Base-by-base conservation (phyloP, 1,284 basidiomycete species). In the Tetrapyrgos nigripes region DNA sequence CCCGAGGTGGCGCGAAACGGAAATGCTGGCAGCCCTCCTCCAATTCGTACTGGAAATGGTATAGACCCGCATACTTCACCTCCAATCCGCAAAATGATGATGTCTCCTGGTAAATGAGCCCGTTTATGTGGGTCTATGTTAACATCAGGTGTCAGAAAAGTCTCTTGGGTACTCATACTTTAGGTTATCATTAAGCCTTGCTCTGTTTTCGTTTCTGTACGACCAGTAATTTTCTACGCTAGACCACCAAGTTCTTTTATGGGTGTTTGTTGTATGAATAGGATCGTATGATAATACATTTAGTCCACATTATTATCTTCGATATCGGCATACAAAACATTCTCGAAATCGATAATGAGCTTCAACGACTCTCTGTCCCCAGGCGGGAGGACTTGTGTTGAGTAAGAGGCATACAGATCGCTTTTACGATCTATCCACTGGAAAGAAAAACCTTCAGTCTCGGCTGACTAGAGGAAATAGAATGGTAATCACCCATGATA, bases 31-130 rank as follows among this genome's bases (percentile, higher is more conserved):
- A 19, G 35, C 14, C 50, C 37, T 13, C 19, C 40, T 44, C 40
- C 55, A 11, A 19, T 57, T 17, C 48, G 48, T 8, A 57, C 49
- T 9, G 55, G 55, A 3, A 57, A 33, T 47, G 55, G 37, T 8
- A 40, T n/a, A 40, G 37, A 40, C 17, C 6, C 17, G 19, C 37
- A 40, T n/a, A 40, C 45, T 26, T 49, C 55, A 21, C 49, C 55
- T 3, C 55, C 55, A 11, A 50, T 57, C 31, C 40, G 55, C 13
- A 57, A 57, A 26, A 45, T 57, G 40, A 57, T 57, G 55, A 51
- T 57, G 50, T 51, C 55, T 33, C 50, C 55, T 37, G 55, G 55
- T 33, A 51, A 57, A 57, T 40, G 37, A 40, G 17, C 37, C 19
- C 17, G n/a, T 40, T 6, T 11, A 8, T 33, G 8, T 33, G 31